Base-by-base conservation (phyloP, 805 yeast genomes). In the Crinitomyces ghanaensis region DNA sequence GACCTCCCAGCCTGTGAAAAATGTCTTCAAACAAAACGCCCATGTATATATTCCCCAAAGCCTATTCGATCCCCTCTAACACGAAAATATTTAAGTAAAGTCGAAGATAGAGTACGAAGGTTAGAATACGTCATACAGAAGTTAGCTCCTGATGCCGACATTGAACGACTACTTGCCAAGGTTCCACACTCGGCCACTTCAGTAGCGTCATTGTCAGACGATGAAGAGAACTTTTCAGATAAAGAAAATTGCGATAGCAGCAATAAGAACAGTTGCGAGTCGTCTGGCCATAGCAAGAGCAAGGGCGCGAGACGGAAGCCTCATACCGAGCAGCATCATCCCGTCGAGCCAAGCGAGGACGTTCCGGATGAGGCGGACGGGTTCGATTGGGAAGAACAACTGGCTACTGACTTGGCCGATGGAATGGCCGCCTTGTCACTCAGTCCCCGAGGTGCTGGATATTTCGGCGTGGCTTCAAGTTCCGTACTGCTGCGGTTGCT, bases 61-160 rank as follows among this genome's bases (percentile, higher is more conserved):
- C 68, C 76, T 2, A 76, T 78, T 21, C 62, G 94, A 35, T 74
- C 88, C 4, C 94, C 94, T 0, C 58, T 83, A 36, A 83, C 94
- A 0, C 61, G 95, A 44, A 43, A 42, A 28, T 78, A 81, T 57
- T 59, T 83, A 43, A 82, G 93, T 11, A 69, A 69, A 34, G 84
- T 83, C 19, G 94, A 83, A 54, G 66, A 62, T 33, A 54, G 73
- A 30, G 68, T 70, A 4, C 53, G 59, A 22, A 62, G 54, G 24
- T 49, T 74, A 36, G 77, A 73, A 48, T 41, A 46, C 7, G 41
- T 73, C 7, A 43, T 74, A 6, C 42, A 49, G 15, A 63, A 57
- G 27, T 41, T 71, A 11, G 41, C 66, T 5, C 79, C 70, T 4
- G 63, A 63, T 25, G 62, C 57, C 28, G 66, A 65, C 33, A 39